Base-by-base conservation (phyloP, 306 rosid genomes). In the Arachis hypogaea region DNA sequence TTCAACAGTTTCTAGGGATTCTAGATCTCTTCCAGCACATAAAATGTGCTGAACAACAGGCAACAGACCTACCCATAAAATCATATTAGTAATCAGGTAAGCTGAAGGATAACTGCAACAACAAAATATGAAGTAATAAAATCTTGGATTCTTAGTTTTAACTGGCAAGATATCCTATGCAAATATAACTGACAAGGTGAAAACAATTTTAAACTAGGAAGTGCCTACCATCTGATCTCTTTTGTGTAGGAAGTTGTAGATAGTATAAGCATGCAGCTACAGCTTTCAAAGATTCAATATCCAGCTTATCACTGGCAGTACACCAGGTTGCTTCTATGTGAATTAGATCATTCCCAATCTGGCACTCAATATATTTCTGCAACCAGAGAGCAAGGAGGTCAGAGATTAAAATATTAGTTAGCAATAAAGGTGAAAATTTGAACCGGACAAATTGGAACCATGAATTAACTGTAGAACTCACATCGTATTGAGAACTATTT, bases 191-290 rank as follows among this genome's bases (percentile, higher is more conserved):
- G 42, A 42, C 43, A 50, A 50, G n/a, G 16, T 50, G 45, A 11
- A 63, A 80, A 69, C 41, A 69, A 59, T 56, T 11, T 50, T 10
- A 73, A 73, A 62, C 49, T 56, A 46, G 55, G 9, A 50, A 72
- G 49, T 80, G 51, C 82, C 69, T 91, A 91, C 98, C 98, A 71
- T 86, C 97, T n/a, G 92, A 87, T 87, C 77, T 85, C 83, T 76
- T 89, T 80, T 88, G 96, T 3, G 59, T 7, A 22, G 93, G 94
- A 82, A 89, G 88, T 65, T 82, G 93, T 64, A 89, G 83, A 82
- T 91, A 91, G 78, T 88, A 94, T 59, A 80, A 76, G 90, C 98
- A 94, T 52, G 98, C 97, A 63, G 88, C 74, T 77, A 73, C 90
- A 75, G 88, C 85, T 86, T 89, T 89, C 75, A 90, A 75, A 54